Conservation (phyloP, 805 yeast genomes). For the Grigorovia transvaalensis region DNA sequence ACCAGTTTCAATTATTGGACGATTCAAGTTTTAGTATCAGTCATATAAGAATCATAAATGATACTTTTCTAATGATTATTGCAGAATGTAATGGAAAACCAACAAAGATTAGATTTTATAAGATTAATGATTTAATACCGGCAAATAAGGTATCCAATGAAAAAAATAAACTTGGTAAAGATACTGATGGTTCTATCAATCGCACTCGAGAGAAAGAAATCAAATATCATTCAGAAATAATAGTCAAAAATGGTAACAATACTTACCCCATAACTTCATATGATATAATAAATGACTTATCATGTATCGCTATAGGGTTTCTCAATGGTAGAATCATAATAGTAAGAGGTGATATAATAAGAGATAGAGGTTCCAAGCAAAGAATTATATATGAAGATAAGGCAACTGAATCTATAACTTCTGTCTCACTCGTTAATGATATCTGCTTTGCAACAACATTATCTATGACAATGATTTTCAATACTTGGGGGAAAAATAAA, state of each 20-base stretch:
- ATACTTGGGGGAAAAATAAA: slow-evolving; percentile 69
- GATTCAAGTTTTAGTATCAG: slow-evolving; percentile 49
- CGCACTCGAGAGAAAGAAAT: slow-evolving; percentile 2
- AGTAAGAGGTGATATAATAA: slow-evolving; percentile 75
- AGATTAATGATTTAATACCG: slow-evolving; percentile 40
- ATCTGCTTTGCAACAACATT: slow-evolving; percentile 67
- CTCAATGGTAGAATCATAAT: slow-evolving; percentile 64
- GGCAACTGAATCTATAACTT: slow-evolving; percentile 67
- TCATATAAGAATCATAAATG: slow-evolving; percentile 39
- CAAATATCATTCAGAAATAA: slow-evolving; percentile 47
- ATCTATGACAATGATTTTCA: slow-evolving; percentile 55
- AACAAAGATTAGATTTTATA: slow-evolving; percentile 61
- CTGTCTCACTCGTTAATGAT: slow-evolving; percentile 45
- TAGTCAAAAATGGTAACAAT: slow-evolving; percentile 61
- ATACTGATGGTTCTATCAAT: neutral
- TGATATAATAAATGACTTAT: slow-evolving; percentile 16
- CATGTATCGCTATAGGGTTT: slow-evolving; percentile 23
- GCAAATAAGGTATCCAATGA: neutral
- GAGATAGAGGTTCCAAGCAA: slow-evolving; percentile 87
- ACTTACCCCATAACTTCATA: slow-evolving; percentile 51
- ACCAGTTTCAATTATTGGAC: slow-evolving; percentile 55
- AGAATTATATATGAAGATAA: slow-evolving; percentile 58
- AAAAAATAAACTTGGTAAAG: too few relatives aligned
- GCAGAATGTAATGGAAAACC: slow-evolving; percentile 71
- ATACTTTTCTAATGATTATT: slow-evolving; percentile 48